Evolutionary conservation across 768 basidiomycete species (phyloP), one percentile per base, ranked within the genome.

Genomic region (Thelephora ganbajun): DNA sequence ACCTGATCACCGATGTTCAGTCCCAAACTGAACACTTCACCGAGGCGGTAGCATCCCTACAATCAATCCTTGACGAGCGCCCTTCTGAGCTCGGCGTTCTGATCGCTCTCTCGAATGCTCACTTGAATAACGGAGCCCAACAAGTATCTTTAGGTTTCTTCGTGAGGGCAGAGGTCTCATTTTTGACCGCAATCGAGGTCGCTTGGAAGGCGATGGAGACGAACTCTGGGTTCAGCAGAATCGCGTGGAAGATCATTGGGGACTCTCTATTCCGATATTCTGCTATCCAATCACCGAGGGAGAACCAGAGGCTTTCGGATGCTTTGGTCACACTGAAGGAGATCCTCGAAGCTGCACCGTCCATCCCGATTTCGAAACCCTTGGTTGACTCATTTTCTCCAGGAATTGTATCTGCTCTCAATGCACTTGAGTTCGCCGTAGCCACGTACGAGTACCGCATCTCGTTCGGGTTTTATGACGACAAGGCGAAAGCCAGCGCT

Each of bases 1-100:
- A 82, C 66, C 71, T 92, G 59, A 82, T 89, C 41, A 94, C 80
- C 4, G 83, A 92, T 35, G 85, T 92, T 26, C 80, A 87, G 52
- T 73, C 76, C 23, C 81, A 87, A 52, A 77, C 84, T 49, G 83
- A 87, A 1, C 70, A 79, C 43, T 83, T 78, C 54, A 67, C 73
- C 33, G 79, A 84, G n/a, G 84, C 96, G 1, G 80, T 96, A 52
- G 57, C 60, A 19, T 69, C 76, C 1, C 81, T 88, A 58, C 61
- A 74, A 48, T 61, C 61, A 6, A 73, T 94, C 41, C 63, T 85
- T 16, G 59, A 59, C 5, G 53, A 63, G 5, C 75, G 69, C 6
- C 81, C 83, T 0, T 63, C 70, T 9, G 91, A 97, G 55, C 62
- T 81, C 6, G 87, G 85, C 6, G 76, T 88, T 7, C 64, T 81